A percentile compares a stretch with the other conserved stretches of the same genome.
phyloP scores from a whole-genome alignment of 805 yeast species.

The Teunomyces barrocoloradensis region DNA sequence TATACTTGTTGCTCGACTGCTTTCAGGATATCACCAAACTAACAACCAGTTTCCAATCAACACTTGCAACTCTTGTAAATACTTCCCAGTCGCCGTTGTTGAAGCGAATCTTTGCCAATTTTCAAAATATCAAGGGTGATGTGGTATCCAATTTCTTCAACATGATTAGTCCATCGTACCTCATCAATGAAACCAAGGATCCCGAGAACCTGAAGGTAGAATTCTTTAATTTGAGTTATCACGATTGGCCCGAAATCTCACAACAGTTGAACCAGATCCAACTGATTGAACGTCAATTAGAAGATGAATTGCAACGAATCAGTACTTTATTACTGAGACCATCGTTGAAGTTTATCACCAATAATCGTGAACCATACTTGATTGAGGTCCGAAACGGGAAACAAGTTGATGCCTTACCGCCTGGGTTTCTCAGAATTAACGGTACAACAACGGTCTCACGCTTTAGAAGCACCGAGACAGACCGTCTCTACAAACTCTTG shows the following conservation, averaged over 20 bases:
- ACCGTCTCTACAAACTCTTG: constrained; percentile 48
- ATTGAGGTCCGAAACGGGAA: constrained; percentile 68
- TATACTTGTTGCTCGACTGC: constrained; percentile 28
- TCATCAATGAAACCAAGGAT: constrained; percentile 48
- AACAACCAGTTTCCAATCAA: constrained; percentile 30
- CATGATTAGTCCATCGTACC: constrained; percentile 53
- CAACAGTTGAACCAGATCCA: constrained; percentile 37
- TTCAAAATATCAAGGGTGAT: constrained; percentile 31
- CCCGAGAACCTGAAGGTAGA: constrained; percentile 41
- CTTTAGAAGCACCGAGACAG: constrained; percentile 62
- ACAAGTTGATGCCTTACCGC: constrained; percentile 58
- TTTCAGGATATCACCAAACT: constrained; percentile 26
- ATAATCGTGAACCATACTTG: constrained; percentile 65
- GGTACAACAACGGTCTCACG: constrained; percentile 69
- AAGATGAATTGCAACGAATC: constrained; percentile 50
- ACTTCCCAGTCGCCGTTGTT: constrained; percentile 37
- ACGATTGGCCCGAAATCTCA: constrained; percentile 40
- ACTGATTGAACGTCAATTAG: constrained; percentile 45
- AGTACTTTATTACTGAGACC: constrained; percentile 53
- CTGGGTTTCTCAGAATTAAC: constrained; percentile 73
- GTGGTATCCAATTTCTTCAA: constrained; percentile 34
- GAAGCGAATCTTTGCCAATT: constrained; percentile 30
- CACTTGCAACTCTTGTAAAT: constrained; percentile 33
- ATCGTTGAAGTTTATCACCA: constrained; percentile 51
- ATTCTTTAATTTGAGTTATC: constrained; percentile 38